phyloP scores from a whole-genome alignment of 2,329 filamentous ascomycete species.

The Trichoderma sp. region DNA sequence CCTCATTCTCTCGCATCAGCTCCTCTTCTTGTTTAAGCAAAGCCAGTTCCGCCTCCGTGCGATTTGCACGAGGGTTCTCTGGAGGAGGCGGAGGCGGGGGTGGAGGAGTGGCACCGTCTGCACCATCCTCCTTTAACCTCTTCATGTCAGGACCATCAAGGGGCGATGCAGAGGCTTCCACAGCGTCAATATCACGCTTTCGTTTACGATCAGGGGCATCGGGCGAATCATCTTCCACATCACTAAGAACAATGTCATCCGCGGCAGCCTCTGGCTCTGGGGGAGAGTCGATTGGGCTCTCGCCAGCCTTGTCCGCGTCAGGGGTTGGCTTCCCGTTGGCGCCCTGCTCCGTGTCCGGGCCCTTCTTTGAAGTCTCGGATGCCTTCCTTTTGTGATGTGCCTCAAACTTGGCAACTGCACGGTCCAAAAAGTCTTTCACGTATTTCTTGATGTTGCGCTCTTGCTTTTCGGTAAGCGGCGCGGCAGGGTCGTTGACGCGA shows the following conservation, averaged over 20 bases:
- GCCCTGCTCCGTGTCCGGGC: conserved; percentile 25
- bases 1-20: conserved; percentile 55
- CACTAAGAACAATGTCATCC: conserved; percentile 39
- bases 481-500: conserved; percentile 78
- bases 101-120: conserved; percentile 42
- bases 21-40: conserved; percentile 54
- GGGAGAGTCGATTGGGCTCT: conserved; percentile 6
- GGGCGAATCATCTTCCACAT: conserved; percentile 49
- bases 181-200: conserved; percentile 53
- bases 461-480: conserved; percentile 71
- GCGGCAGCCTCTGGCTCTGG: conserved; percentile 23
- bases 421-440: conserved; percentile 84
- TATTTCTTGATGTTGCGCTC: conserved; percentile 80
- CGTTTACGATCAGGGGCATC: conserved; percentile 61
- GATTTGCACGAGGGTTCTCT: conserved; percentile 37
- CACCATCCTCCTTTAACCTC: conserved; percentile 51
- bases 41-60: conserved; percentile 46
- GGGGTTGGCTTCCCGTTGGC: neutral
- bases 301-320: conserved; percentile 24
- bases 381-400: conserved; percentile 67
- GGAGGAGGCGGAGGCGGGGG: conserved; percentile 51
- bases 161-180: conserved; percentile 50
- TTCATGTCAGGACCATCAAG: conserved; percentile 59
- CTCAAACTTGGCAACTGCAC: conserved; percentile 74
- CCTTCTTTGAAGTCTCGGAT: conserved; percentile 38